Percentiles rank a stretch among this genome's conserved stretches.
phyloP scores from a whole-genome alignment of 805 yeast genomes.

The Grigorovia transvaalensis region DNA sequence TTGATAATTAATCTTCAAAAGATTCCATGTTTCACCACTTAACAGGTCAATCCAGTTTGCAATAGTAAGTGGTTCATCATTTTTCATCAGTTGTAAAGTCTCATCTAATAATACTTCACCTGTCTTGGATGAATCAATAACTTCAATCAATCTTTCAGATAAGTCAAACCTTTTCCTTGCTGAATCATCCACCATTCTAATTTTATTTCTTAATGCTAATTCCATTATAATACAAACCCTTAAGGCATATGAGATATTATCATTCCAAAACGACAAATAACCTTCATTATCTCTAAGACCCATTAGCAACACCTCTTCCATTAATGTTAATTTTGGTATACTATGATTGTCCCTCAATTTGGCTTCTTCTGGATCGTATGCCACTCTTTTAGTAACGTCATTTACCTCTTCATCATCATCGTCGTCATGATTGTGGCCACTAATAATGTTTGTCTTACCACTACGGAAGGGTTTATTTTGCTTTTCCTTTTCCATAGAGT shows the following conservation, averaged over 20 bases:
- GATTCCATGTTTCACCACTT: conserved; percentile 95
- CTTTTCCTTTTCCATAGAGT: conserved; percentile 5
- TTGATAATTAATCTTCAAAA: conserved; percentile 88
- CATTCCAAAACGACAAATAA: conserved; percentile 95
- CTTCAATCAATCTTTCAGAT: conserved; percentile 79
- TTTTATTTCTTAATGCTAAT: conserved; percentile 82
- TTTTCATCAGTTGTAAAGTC: conserved; percentile 80
- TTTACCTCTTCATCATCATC: conserved; percentile 8
- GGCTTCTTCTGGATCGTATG: conserved; percentile 61
- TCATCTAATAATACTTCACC: conserved; percentile 95
- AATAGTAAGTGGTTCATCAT: conserved; percentile 67
- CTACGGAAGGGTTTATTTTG: neutral
- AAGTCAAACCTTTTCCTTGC: conserved; percentile 82
- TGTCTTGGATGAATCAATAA: conserved; percentile 73
- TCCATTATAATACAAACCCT: conserved; percentile 91
- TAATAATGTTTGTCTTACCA: neutral
- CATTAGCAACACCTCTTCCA: conserved; percentile 92
- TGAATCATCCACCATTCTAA: conserved; percentile 83
- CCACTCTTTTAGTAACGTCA: conserved; percentile 40
- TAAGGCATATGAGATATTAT: conserved; percentile 88
- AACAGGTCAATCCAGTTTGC: conserved; percentile 88
- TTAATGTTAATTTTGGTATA: conserved; percentile 74
- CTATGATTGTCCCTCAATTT: conserved; percentile 30
- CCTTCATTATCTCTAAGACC: conserved; percentile 96
- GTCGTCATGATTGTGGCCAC: conserved; percentile 6